These are phyloP conservation scores for Simplicillium sp. DNA, from an alignment of 2,329 filamentous ascomycete species.

Conservation along the genomic window DNA sequence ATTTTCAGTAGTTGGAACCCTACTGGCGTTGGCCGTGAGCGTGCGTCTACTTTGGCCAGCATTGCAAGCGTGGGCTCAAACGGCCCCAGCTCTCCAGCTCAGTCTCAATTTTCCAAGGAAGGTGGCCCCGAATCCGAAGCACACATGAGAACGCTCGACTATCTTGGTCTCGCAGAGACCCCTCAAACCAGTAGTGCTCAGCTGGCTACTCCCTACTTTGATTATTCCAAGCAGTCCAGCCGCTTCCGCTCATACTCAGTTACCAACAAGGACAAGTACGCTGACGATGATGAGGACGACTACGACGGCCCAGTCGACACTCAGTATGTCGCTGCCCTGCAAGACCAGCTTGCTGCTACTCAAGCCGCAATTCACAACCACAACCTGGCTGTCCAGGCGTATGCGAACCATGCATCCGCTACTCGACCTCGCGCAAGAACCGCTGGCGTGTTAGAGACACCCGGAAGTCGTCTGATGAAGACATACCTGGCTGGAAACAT, in stretches of 20 bases:
- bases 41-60: conserved; percentile 74
- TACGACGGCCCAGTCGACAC: conserved; percentile 48
- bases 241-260: conserved; percentile 96
- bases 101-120: conserved; percentile 79
- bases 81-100: conserved; percentile 75
- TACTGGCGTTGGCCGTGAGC: conserved; percentile 56
- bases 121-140: conserved; percentile 81
- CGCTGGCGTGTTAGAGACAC: conserved; percentile 81
- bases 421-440: conserved; percentile 84
- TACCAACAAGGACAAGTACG: conserved; percentile 96
- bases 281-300: conserved; percentile 76
- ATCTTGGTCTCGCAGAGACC: conserved; percentile 88
- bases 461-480: conserved; percentile 54
- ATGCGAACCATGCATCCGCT: conserved; percentile 72
- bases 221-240: conserved; percentile 69
- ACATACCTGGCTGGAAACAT: conserved; percentile 66
- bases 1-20: conserved; percentile 85
- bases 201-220: conserved; percentile 65
- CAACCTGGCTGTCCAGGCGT: conserved; percentile 87
- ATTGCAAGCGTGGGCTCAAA: conserved; percentile 86
- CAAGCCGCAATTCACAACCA: conserved; percentile 74
- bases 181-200: conserved; percentile 72
- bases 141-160: conserved; percentile 82
- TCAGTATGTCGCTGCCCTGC: conserved; percentile 51
- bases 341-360: conserved; percentile 54